Conservation (phyloP, 1,284 basidiomycete species). For the Trametes versicolor region DNA sequence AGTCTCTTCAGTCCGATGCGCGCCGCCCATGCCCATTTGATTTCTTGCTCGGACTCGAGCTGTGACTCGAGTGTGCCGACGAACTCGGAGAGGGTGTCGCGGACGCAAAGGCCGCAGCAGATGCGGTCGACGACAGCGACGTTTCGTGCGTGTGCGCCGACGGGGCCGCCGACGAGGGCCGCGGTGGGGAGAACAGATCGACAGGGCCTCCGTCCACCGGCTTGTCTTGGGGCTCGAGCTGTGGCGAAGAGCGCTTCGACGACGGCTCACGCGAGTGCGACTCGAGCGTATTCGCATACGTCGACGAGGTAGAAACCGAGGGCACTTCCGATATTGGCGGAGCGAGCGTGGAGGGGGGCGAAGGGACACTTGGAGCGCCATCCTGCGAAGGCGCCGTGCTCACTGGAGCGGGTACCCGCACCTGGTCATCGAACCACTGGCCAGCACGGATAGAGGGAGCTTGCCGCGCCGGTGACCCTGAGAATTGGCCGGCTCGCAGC, state of each 20-base stretch:
- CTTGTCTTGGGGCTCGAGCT: conserved; percentile 14
- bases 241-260: conserved; percentile 30
- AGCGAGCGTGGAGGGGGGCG: conserved; percentile 17
- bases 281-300: conserved; percentile 6
- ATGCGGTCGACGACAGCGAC: conserved; percentile 30
- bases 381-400: conserved; percentile 21
- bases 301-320: conserved; percentile 15
- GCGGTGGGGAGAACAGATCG: conserved; percentile 20
- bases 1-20: conserved; percentile 17
- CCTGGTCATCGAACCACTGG: conserved; percentile 40
- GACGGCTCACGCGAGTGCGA: conserved; percentile 24
- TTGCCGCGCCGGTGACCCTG: conserved; percentile 36
- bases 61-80: conserved; percentile 20
- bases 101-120: conserved; percentile 34
- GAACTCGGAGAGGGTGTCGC: conserved; percentile 32
- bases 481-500: conserved; percentile 52
- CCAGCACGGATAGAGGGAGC: conserved; percentile 31
- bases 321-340: conserved; percentile 12
- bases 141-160: conserved; percentile 22
- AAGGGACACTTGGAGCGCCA: conserved; percentile 13
- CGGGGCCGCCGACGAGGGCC: conserved; percentile 18
- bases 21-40: conserved; percentile 24
- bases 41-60: conserved; percentile 33
- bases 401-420: conserved; percentile 31
- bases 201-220: background rate